These are phyloP conservation scores for Suillus luteus DNA, from an alignment of 768 basidiomycete genomes.

Conservation along the genomic window DNA sequence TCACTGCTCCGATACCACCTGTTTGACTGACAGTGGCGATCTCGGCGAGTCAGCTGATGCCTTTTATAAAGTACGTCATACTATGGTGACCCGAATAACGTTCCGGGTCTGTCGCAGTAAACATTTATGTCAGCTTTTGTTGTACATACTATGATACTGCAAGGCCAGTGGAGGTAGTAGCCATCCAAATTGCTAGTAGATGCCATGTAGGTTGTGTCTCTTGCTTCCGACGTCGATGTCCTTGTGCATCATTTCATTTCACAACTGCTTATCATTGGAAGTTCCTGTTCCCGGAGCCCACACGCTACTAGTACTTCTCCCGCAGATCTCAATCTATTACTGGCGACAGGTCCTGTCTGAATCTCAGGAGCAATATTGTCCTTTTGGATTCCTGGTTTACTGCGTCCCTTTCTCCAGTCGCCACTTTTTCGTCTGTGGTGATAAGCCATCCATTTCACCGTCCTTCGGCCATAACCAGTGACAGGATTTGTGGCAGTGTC, in stretches of 20 bases:
- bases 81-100: too few species aligned
- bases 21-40: too few species aligned
- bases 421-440: background rate
- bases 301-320: slow-evolving; percentile 23
- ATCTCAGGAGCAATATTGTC: slow-evolving; percentile 9
- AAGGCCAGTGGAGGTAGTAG: background rate
- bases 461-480: background rate
- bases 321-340: slow-evolving; percentile 14
- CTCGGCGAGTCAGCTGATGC: too few species aligned
- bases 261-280: slow-evolving; percentile 1
- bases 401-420: background rate
- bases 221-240: background rate
- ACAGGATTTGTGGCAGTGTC: background rate
- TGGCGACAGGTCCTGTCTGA: slow-evolving; percentile 15
- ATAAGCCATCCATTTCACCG: background rate
- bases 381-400: slow-evolving; percentile 1
- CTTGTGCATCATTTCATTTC: background rate
- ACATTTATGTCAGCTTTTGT: too few species aligned
- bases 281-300: slow-evolving; percentile 18
- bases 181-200: background rate
- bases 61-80: too few species aligned
- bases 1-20: slow-evolving; percentile 9
- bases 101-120: too few species aligned
- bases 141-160: background rate
- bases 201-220: background rate